Evolutionary conservation across 306 rosid genomes (phyloP).

Genomic region (Cotoneaster glaucophyllus): DNA sequence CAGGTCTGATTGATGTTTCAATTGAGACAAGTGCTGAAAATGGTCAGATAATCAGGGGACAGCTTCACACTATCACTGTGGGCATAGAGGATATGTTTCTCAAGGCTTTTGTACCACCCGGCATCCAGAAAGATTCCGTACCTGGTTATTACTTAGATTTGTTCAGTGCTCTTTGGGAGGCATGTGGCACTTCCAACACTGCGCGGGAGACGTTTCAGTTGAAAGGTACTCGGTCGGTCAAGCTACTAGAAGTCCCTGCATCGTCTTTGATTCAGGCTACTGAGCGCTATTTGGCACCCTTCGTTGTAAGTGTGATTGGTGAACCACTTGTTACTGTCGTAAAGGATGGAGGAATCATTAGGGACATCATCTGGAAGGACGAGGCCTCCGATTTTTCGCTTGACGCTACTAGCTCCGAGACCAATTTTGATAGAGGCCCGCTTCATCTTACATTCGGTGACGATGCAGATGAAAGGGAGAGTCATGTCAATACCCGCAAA

Average conservation of each 20-base stretch:
- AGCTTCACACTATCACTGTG: slow-evolving; percentile 64
- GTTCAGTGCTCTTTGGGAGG: slow-evolving; percentile 88
- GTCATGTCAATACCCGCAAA: slow-evolving; percentile 30
- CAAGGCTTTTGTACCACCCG: slow-evolving; percentile 61
- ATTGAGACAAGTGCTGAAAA: slow-evolving; percentile 82
- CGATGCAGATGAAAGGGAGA: slow-evolving; percentile 42
- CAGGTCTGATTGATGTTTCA: slow-evolving; percentile 70
- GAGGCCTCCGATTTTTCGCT: slow-evolving; percentile 32
- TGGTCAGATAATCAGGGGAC: slow-evolving; percentile 75
- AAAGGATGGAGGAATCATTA: slow-evolving; percentile 61
- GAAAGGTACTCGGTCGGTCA: slow-evolving; percentile 86
- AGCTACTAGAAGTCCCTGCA: slow-evolving; percentile 73
- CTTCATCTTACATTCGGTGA: slow-evolving; percentile 67
- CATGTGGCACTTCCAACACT: slow-evolving; percentile 71
- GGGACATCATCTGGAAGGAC: slow-evolving; percentile 59
- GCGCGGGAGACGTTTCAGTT: slow-evolving; percentile 79
- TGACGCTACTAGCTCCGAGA: slow-evolving; percentile 24
- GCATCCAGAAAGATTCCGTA: slow-evolving; percentile 34
- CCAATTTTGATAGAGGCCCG: slow-evolving; percentile 43
- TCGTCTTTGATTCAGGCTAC: slow-evolving; percentile 61
- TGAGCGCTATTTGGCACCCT: slow-evolving; percentile 62
- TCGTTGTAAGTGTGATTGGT: slow-evolving; percentile 74
- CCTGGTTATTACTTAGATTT: slow-evolving; percentile 59
- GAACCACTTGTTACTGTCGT: slow-evolving; percentile 60
- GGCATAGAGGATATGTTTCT: slow-evolving; percentile 99